Evolutionary conservation across 2,329 filamentous ascomycete species (phyloP).

Genomic region (Trichoderma simmonsii): DNA sequence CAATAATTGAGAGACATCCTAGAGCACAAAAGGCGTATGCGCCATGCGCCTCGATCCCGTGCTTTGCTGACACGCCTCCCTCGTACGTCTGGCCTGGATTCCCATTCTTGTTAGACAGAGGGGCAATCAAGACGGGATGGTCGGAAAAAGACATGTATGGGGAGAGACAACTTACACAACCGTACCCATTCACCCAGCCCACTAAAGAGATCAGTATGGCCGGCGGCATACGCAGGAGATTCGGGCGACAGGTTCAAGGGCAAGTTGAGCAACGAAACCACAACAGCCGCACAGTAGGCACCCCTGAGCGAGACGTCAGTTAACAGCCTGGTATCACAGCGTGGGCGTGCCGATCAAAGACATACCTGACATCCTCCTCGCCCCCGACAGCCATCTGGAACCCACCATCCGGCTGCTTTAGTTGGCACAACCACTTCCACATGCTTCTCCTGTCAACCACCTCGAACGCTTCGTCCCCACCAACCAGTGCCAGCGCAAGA

Average conservation of each 20-base stretch:
- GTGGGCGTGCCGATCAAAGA: conserved; percentile 22
- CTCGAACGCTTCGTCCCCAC: conserved; percentile 68
- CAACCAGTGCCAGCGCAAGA: conserved; percentile 74
- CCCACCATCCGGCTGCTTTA: conserved; percentile 87
- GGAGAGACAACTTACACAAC: conserved; percentile 59
- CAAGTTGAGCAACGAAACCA: conserved; percentile 78
- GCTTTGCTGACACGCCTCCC: conserved; percentile 84
- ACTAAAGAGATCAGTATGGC: conserved; percentile 63
- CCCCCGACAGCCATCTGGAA: conserved; percentile 83
- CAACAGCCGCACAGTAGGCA: conserved; percentile 84
- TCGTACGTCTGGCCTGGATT: conserved; percentile 81
- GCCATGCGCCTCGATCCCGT: conserved; percentile 88
- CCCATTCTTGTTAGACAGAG: neutral
- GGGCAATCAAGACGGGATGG: conserved; percentile 16
- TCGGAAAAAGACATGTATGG: conserved; percentile 23
- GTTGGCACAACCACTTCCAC: conserved; percentile 84
- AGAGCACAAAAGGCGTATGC: conserved; percentile 95
- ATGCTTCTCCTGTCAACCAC: conserved; percentile 77
- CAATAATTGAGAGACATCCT: conserved; percentile 82
- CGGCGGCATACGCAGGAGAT: conserved; percentile 62
- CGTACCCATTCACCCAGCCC: conserved; percentile 77
- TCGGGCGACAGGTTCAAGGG: conserved; percentile 75
- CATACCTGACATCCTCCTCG: conserved; percentile 86
- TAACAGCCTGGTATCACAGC: conserved; percentile 21
- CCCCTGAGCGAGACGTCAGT: conserved; percentile 53